These are phyloP conservation scores for Dorcoceras hygrometricum DNA, from an alignment of 257 asterid genomes.

Conservation along the genomic window DNA sequence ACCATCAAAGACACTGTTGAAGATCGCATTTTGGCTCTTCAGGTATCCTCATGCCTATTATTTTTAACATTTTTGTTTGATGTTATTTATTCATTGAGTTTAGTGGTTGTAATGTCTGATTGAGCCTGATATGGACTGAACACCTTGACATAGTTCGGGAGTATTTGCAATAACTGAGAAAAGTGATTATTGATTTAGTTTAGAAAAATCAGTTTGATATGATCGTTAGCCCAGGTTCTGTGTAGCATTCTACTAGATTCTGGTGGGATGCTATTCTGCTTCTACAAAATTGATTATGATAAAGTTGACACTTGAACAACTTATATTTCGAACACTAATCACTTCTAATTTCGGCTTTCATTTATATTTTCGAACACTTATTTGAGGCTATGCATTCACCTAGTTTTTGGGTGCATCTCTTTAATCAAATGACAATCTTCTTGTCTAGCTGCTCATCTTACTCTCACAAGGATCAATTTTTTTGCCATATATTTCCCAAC, in stretches of 20 bases:
- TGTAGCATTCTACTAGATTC: too few species aligned
- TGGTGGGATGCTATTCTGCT: too few species aligned
- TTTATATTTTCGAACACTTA: too few species aligned
- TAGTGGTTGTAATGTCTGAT: neutral
- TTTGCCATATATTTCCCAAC: neutral
- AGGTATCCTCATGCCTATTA: slow-evolving; percentile 42
- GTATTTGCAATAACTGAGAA: too few species aligned
- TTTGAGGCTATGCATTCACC: neutral
- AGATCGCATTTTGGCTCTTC: slow-evolving; percentile 93
- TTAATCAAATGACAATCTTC: neutral
- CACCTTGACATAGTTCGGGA: neutral
- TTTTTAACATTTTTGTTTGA: slow-evolving; percentile 5
- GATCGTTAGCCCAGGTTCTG: too few species aligned
- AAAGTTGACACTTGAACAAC: too few species aligned
- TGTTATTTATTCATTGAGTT: slow-evolving; percentile 6
- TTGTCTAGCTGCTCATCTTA: neutral
- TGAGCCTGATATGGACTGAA: neutral
- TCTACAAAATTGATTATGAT: too few species aligned
- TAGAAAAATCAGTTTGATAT: too few species aligned
- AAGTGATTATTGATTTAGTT: too few species aligned
- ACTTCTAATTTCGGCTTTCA: too few species aligned
- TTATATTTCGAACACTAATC: too few species aligned
- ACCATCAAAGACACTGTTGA: slow-evolving; percentile 89
- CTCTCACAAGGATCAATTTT: neutral
- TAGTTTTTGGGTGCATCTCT: neutral